Percentiles rank a stretch among this genome's conserved stretches.
Evolutionary conservation across 495 filamentous ascomycete genomes (phyloP).

Genomic region (Lineolata rhizophorae): DNA sequence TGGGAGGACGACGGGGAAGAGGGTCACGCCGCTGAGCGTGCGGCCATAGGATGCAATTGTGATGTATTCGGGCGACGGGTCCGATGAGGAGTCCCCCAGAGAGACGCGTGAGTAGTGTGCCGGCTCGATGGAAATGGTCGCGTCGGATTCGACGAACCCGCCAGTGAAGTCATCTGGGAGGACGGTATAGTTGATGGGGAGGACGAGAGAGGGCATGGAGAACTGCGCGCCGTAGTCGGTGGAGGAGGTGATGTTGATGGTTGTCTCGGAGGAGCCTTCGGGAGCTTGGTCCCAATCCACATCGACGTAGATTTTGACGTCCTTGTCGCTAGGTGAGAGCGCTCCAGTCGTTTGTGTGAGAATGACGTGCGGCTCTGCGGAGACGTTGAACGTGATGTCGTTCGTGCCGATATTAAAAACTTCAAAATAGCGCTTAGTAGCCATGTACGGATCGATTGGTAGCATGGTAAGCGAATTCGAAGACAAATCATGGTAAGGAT

Average conservation of each 20-base stretch:
- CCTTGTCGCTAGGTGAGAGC: constrained; percentile 24
- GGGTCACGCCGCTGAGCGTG: constrained; percentile 30
- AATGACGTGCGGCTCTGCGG: constrained; percentile 32
- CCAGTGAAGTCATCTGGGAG: constrained; percentile 30
- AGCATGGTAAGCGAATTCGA: constrained; percentile 27
- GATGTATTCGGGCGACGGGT: constrained; percentile 19
- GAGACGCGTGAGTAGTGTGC: constrained; percentile 22
- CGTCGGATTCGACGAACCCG: constrained; percentile 45
- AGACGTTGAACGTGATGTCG: constrained; percentile 32
- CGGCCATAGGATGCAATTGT: constrained; percentile 32
- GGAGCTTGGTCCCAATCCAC: constrained; percentile 39
- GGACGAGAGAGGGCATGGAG: constrained; percentile 27
- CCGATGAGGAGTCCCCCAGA: neutral
- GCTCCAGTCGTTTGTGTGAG: constrained; percentile 31
- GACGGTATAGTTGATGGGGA: constrained; percentile 33
- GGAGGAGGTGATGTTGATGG: constrained; percentile 33
- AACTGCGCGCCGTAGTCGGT: constrained; percentile 30
- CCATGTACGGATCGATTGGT: constrained; percentile 40
- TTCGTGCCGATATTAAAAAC: constrained; percentile 40
- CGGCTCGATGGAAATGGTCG: constrained; percentile 36
- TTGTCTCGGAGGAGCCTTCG: constrained; percentile 24
- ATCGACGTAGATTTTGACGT: constrained; percentile 34
- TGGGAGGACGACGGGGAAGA: constrained; percentile 29
- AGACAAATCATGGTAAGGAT: constrained; percentile 38
- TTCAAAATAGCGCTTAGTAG: constrained; percentile 37